Base-by-base conservation (phyloP, 768 basidiomycete genomes). In the Amanita subjunquillea region DNA sequence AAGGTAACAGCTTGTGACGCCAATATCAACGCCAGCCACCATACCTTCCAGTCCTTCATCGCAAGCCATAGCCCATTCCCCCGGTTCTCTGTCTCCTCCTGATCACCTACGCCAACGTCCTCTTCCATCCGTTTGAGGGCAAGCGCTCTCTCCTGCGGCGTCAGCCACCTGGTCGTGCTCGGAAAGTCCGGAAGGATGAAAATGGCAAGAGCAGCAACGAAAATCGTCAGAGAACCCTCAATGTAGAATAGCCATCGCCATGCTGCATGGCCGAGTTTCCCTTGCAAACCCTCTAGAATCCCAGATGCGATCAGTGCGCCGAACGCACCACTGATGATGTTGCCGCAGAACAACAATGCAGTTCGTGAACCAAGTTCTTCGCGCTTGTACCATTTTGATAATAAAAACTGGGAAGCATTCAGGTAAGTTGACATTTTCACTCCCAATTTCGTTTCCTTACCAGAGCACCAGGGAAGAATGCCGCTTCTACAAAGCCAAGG, bases 211-310 rank as follows among this genome's bases (percentile, higher is more conserved):
- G 83, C 58, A 3, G 76, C 76, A 7, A 77, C 67, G n/a, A 69
- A 60, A 53, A 86, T 70, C 0, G 83, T 88, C 34, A 85, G 60
- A 1, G 74, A 64, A 15, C 86, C 86, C 68, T 87, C 86, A 30
- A 87, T 74, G 58, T 74, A 87, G 68, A 90, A 90, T 3, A 89
- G 70, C 86, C 87, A 91, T 60, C 85, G 73, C 91, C 91, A 94
- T 2, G 85, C 87, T 3, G 83, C 72, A 55, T 78, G 74, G 0
- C 89, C 90, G n/a, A 81, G 72, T 42, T 77, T 73, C 1, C 86
- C 87, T 30, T 89, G 73, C 87, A 93, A 87, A 8, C 72, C 72
- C 55, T 77, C 74, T 41, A 94, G 73, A 49, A 93, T 87, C 0
- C 78, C 87, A 27, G 87, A 87, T 6, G 90, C 89, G 51, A 93